These are phyloP conservation scores for Blastobotrys capitulatus DNA, from an alignment of 1,139 yeast genomes.

Conservation along the genomic window DNA sequence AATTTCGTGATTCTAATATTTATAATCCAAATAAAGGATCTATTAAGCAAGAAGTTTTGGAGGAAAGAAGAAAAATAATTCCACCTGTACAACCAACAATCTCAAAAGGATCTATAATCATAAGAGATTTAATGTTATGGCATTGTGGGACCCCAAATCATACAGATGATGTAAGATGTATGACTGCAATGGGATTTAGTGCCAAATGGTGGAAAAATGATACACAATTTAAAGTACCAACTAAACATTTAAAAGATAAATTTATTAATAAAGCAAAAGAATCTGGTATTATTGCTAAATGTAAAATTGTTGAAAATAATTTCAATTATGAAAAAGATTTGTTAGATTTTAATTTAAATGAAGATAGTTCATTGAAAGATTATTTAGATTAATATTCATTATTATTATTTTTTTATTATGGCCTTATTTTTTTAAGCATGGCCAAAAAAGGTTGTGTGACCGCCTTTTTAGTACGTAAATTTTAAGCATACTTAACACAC, in stretches of 20 bases:
- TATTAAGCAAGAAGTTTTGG: slow-evolving; percentile 5
- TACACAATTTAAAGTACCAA: slow-evolving; percentile 17
- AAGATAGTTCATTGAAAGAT: neutral
- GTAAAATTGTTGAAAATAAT: slow-evolving; percentile 12
- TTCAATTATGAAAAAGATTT: slow-evolving; percentile 14
- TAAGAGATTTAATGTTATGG: slow-evolving; percentile 16
- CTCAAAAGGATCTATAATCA: slow-evolving; percentile 12
- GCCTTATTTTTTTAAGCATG: no score
- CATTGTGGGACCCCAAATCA: slow-evolving; percentile 17
- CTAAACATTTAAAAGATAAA: slow-evolving; percentile 5
- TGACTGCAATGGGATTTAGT: slow-evolving; percentile 14
- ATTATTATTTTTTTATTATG: no score
- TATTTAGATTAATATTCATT: no score
- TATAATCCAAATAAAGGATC: neutral
- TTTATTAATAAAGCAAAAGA: slow-evolving; percentile 9
- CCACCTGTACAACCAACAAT: slow-evolving; percentile 15
- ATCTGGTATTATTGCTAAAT: slow-evolving; percentile 12
- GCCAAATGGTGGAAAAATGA: slow-evolving; percentile 15
- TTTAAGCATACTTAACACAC: neutral
- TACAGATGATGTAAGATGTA: slow-evolving; percentile 13
- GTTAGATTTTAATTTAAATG: slow-evolving; percentile 16
- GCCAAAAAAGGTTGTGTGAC: no score
- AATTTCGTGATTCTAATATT: slow-evolving; percentile 2
- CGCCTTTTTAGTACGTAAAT: no score
- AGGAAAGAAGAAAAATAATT: neutral